Evolutionary conservation across 1,284 basidiomycete species (phyloP).

Genomic region (Rhodotorula sp.): DNA sequence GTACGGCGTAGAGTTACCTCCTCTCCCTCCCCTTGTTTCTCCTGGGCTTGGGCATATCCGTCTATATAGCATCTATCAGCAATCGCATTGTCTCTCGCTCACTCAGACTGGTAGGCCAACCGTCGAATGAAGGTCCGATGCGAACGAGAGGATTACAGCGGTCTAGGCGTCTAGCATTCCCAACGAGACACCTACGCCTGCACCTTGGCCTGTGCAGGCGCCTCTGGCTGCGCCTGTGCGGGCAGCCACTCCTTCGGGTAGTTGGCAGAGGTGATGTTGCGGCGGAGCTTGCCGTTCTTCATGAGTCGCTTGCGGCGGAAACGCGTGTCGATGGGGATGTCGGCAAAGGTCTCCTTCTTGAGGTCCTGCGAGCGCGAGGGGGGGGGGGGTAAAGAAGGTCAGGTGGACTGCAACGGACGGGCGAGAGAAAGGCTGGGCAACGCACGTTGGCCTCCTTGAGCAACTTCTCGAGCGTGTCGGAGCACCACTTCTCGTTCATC

Average conservation of each 20-base stretch:
- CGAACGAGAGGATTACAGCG: too few species aligned
- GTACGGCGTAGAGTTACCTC: neutral
- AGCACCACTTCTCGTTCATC: slow-evolving; percentile 54
- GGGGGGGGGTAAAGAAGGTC: neutral
- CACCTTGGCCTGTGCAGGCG: neutral
- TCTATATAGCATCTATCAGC: too few species aligned
- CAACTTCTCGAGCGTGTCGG: slow-evolving; percentile 49
- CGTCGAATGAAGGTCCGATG: too few species aligned
- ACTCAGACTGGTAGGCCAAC: too few species aligned
- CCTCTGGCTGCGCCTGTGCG: neutral
- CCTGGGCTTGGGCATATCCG: too few species aligned
- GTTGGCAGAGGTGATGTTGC: slow-evolving; percentile 44
- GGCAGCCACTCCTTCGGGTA: slow-evolving; percentile 50
- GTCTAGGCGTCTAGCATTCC: too few species aligned
- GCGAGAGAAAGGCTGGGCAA: slow-evolving; percentile 1
- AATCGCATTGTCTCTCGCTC: too few species aligned
- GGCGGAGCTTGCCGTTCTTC: slow-evolving; percentile 41
- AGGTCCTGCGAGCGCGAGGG: slow-evolving; percentile 12
- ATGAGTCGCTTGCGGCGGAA: slow-evolving; percentile 39
- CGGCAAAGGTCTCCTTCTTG: slow-evolving; percentile 42
- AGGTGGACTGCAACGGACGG: too few species aligned
- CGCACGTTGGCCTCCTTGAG: slow-evolving; percentile 48
- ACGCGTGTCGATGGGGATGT: slow-evolving; percentile 49
- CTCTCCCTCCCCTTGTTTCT: too few species aligned
- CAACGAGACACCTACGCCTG: neutral